phyloP scores from a whole-genome alignment of 305 asterid genomes.

The Solanum hybrid region DNA sequence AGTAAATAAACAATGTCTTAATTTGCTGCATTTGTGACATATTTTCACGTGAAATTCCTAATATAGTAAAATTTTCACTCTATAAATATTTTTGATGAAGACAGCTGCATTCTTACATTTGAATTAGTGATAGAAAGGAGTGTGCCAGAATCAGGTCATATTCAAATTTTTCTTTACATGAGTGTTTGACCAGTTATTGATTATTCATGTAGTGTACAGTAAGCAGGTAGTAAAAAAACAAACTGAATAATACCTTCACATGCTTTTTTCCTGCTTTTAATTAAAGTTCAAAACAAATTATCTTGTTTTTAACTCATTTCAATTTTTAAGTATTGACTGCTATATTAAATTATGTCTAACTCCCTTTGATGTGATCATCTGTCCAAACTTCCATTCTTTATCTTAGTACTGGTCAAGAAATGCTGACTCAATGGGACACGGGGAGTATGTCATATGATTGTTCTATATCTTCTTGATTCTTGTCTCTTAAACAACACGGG shows the following conservation, averaged over 20 bases:
- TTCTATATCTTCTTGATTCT: background rate
- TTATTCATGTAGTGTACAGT: background rate
- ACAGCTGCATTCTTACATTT: background rate
- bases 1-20: slow-evolving; percentile 17
- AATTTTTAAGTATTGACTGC: background rate
- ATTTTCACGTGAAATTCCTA: background rate
- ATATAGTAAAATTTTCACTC: background rate
- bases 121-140: background rate
- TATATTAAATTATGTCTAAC: background rate
- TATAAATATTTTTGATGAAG: background rate
- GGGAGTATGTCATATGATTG: background rate
- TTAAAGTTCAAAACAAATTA: background rate
- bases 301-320: background rate
- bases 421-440: background rate
- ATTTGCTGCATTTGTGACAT: background rate
- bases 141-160: background rate
- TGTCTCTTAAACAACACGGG: background rate
- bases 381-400: background rate
- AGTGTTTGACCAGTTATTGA: background rate
- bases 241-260: background rate
- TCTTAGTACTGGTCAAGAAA: background rate
- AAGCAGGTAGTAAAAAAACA: background rate
- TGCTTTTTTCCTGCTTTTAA: background rate
- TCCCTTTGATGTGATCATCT: background rate
- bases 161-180: background rate